phyloP scores from a whole-genome alignment of 2,329 filamentous ascomycete genomes.

The Acarospora socialis region DNA sequence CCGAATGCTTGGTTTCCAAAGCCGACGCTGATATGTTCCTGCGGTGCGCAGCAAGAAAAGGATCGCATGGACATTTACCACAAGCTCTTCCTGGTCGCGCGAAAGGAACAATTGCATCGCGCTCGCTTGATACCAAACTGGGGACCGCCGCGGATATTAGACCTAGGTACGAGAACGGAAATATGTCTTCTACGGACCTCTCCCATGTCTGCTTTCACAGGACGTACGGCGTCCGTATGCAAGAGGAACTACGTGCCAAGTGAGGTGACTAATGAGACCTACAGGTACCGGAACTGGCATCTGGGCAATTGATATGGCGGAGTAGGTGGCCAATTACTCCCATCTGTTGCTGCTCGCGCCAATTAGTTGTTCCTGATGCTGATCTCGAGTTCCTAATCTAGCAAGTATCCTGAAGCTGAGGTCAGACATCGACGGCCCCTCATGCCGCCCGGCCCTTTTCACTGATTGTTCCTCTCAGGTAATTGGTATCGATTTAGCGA shows the following conservation, averaged over 20 bases:
- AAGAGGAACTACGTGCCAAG: slow-evolving; percentile 2
- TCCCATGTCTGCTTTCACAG: no score
- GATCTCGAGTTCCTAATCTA: slow-evolving; percentile 13
- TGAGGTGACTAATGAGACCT: slow-evolving; percentile 20
- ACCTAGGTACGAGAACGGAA: no score
- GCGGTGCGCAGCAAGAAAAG: slow-evolving; percentile 50
- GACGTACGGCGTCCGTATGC: no score
- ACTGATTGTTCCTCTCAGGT: slow-evolving; percentile 23
- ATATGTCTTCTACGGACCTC: no score
- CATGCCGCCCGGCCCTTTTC: no score
- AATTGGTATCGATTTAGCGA: slow-evolving; percentile 45
- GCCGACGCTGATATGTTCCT: no score
- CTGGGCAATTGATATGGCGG: slow-evolving; percentile 78
- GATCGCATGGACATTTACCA: slow-evolving; percentile 73
- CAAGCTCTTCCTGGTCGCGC: slow-evolving; percentile 56
- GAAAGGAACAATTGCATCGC: slow-evolving; percentile 35
- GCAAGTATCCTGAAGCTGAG: slow-evolving; percentile 42
- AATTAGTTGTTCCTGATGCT: slow-evolving; percentile 9
- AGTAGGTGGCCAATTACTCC: slow-evolving; percentile 36
- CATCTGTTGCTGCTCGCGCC: slow-evolving; percentile 4
- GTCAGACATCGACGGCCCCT: no score
- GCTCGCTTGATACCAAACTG: slow-evolving; percentile 27
- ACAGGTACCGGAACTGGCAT: slow-evolving; percentile 54
- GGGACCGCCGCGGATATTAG: slow-evolving; percentile 32
- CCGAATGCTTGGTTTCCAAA: slow-evolving; percentile 14